Percentiles rank a stretch among this genome's conserved stretches.
These are phyloP conservation scores for Fusarium falciforme DNA, from an alignment of 2,329 filamentous ascomycete species.

Conservation along the genomic window DNA sequence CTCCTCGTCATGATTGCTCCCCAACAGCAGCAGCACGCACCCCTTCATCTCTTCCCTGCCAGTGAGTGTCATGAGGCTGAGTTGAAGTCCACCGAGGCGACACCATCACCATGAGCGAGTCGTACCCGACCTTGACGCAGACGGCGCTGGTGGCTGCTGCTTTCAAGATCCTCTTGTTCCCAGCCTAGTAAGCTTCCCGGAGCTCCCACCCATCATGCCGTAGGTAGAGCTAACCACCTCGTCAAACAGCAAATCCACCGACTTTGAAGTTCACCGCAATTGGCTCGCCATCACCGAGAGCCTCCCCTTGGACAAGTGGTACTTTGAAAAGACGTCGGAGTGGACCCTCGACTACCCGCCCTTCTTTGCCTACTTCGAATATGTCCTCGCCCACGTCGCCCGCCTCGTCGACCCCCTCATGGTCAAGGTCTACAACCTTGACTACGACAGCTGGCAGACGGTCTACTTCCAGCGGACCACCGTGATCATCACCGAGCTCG, in stretches of 20 bases:
- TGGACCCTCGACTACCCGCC: slow-evolving; percentile 99
- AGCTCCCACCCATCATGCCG: neutral
- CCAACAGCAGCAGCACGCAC: neutral
- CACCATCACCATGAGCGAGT: slow-evolving; percentile 73
- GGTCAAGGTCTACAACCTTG: slow-evolving; percentile 82
- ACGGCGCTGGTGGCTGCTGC: slow-evolving; percentile 87
- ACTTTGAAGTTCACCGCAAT: slow-evolving; percentile 98
- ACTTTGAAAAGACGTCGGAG: slow-evolving; percentile 97
- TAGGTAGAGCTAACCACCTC: neutral
- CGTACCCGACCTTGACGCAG: slow-evolving; percentile 89
- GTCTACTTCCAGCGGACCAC: slow-evolving; percentile 92
- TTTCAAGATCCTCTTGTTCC: slow-evolving; percentile 92
- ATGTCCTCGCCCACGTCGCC: slow-evolving; percentile 85
- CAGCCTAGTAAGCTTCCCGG: slow-evolving; percentile 80
- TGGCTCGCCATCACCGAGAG: slow-evolving; percentile 97
- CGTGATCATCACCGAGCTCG: slow-evolving; percentile 85
- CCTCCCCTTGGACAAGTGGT: slow-evolving; percentile 89
- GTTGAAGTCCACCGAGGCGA: slow-evolving; percentile 14
- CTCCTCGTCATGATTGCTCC: slow-evolving; percentile 32
- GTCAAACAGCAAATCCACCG: slow-evolving; percentile 86
- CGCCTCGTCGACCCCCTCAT: slow-evolving; percentile 82
- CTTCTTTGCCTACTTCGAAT: slow-evolving; percentile 98
- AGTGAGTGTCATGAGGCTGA: slow-evolving; percentile 44
- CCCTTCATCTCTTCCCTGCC: slow-evolving; percentile 1
- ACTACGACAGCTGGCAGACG: slow-evolving; percentile 92